Conservation (phyloP, 495 filamentous ascomycete species). For the Thermochaetoides thermophila region DNA sequence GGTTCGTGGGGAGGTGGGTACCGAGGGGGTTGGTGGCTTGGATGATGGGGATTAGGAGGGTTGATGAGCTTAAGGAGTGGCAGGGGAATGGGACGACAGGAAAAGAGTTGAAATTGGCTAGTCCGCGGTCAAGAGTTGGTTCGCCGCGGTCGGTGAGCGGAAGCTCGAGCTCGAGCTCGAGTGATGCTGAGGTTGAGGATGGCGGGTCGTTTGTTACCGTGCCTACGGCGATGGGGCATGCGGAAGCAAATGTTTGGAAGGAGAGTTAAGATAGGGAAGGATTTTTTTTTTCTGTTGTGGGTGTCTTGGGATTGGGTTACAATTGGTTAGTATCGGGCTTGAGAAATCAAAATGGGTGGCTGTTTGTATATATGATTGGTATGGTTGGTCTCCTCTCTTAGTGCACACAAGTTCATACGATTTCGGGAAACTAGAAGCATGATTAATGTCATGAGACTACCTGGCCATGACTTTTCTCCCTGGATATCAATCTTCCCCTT, state of each 20-base stretch:
- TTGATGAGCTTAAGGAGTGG: conserved; percentile 32
- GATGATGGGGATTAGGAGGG: conserved; percentile 69
- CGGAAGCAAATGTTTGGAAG: conserved; percentile 27
- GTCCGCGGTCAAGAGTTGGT: too few relatives aligned
- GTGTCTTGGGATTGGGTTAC: neutral
- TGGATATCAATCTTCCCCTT: too few relatives aligned
- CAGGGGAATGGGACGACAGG: conserved; percentile 13
- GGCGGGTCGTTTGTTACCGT: conserved; percentile 17
- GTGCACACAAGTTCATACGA: too few relatives aligned
- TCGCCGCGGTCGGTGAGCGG: conserved; percentile 7
- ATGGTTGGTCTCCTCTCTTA: conserved; percentile 3
- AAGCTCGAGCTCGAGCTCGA: conserved; percentile 12
- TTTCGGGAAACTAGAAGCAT: too few relatives aligned
- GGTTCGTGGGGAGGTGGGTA: conserved; percentile 73
- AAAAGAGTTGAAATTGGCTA: neutral
- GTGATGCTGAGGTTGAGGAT: conserved; percentile 2
- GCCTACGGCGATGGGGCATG: conserved; percentile 17
- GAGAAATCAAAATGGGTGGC: too few relatives aligned
- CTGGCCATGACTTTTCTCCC: too few relatives aligned
- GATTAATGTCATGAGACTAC: too few relatives aligned
- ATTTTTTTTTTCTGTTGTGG: too few relatives aligned
- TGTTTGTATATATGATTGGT: neutral
- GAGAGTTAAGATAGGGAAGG: conserved; percentile 10
- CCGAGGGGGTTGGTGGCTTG: conserved; percentile 63
- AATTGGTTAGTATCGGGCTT: neutral